Evolutionary conservation across 2,329 filamentous ascomycete species (phyloP).

Genomic region (Triangularia setosa): DNA sequence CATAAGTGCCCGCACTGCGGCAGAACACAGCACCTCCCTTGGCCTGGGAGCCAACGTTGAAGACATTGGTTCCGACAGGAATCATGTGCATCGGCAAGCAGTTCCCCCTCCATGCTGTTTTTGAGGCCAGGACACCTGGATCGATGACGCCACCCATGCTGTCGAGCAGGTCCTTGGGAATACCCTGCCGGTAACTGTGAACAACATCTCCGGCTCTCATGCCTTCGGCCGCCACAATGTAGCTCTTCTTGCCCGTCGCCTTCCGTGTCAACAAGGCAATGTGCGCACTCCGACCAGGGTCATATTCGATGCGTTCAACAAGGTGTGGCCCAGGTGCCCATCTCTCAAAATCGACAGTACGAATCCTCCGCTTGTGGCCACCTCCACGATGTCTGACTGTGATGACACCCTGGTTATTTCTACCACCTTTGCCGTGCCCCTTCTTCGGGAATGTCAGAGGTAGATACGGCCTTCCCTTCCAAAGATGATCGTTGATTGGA

Average conservation of each 20-base stretch:
- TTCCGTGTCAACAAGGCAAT: constrained; percentile 81
- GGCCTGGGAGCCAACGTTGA: constrained; percentile 76
- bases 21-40: constrained; percentile 83
- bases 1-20: constrained; percentile 89
- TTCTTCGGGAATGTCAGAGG: constrained; percentile 88
- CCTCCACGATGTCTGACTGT: constrained; percentile 91
- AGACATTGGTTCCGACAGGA: constrained; percentile 87
- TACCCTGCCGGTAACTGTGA: constrained; percentile 86
- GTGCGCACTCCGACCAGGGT: constrained; percentile 88
- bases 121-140: constrained; percentile 91
- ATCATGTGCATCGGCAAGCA: constrained; percentile 95
- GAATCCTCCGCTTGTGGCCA: constrained; percentile 85
- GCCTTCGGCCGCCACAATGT: constrained; percentile 93
- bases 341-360: constrained; percentile 85
- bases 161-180: constrained; percentile 78
- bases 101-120: constrained; percentile 91
- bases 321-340: constrained; percentile 74
- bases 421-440: constrained; percentile 86
- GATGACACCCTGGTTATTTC: constrained; percentile 81
- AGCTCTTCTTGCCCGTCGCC: constrained; percentile 71
- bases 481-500: constrained; percentile 93
- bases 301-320: constrained; percentile 94
- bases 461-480: constrained; percentile 83
- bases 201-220: constrained; percentile 88
- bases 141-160: constrained; percentile 92